Evolutionary conservation across 176 grass and related monocot species (phyloP), one percentile per base, ranked within the genome.

Genomic region (Musa troglodytarum): DNA sequence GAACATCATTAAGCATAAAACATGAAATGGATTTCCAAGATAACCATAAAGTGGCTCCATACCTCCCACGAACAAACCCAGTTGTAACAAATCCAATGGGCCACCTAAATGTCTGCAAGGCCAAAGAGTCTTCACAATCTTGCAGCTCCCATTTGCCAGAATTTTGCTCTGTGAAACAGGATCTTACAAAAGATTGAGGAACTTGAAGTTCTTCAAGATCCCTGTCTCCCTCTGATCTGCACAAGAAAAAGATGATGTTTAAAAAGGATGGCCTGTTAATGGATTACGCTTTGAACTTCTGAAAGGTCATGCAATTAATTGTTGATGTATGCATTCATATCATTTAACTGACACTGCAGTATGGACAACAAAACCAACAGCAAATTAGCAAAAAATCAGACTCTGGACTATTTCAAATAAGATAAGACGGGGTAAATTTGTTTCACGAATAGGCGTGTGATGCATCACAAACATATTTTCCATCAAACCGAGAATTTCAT

Each of bases 1-100:
- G 34, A 13, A 13, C 10, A 14, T 7, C 24, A 34, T 29, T 1
- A 29, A 43, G 14, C 10, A 6, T 8, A 34, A 1, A 68, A 15
- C 26, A 29, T 1, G 11, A 43, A 3, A 15, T 8, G 28, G 26
- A 14, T 68, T 68, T 68, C 20, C 1, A 14, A 13, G 5, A 71
- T 15, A 11, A 29, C 11, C 6, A 21, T 28, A 19, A 55, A 16
- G 7, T 54, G 53, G 49, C 8, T 15, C 11, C 7, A 26, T 86
- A 87, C 94, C 88, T 93, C 76, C 88, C 88, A 64, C 84, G 82
- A 56, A 91, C 65, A 62, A 85, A 88, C 50, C 94, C 86, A 0
- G 80, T 91, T 24, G 90, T 93, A 54, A 93, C 64, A 75, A 98
- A 98, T 74, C 94, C 90, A 59, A 93, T 89, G 0, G 90, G 94